phyloP scores from a whole-genome alignment of 2,329 filamentous ascomycete species.

The Sporothrix phasma region DNA sequence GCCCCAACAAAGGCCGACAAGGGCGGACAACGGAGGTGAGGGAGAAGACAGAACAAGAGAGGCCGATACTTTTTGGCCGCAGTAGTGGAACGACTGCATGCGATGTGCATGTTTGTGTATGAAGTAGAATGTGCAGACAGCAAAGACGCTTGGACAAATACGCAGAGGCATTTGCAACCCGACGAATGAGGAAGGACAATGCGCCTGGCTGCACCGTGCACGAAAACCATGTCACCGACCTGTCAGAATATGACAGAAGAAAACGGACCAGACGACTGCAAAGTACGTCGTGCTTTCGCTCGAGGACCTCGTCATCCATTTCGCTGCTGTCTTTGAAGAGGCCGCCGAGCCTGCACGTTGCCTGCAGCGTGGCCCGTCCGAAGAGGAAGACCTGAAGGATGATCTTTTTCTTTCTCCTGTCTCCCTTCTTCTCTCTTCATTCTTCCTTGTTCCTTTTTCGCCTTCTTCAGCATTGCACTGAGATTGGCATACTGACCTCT shows the following conservation, averaged over 20 bases:
- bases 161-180: not conserved
- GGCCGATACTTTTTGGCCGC: too few relatives aligned
- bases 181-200: slow-evolving; percentile 3
- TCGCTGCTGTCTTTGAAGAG: not conserved
- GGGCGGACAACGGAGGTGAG: not conserved
- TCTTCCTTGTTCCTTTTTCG: too few relatives aligned
- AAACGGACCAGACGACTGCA: not conserved
- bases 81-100: not conserved
- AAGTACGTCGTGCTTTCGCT: not conserved
- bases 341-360: not conserved
- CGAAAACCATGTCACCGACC: not conserved
- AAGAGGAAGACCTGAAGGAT: not conserved
- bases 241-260: not conserved
- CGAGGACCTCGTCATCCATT: too few relatives aligned
- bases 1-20: not conserved
- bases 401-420: not conserved
- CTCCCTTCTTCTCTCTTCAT: too few relatives aligned
- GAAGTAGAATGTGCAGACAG: too few relatives aligned
- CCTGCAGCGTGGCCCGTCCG: not conserved
- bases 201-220: not conserved
- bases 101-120: not conserved
- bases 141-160: not conserved
- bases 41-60: not conserved
- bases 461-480: not conserved
- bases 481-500: not conserved